Percentiles rank a stretch among this genome's conserved stretches.
These are phyloP conservation scores for Ganoderma sinense DNA, from an alignment of 1,284 basidiomycete species.

Conservation along the genomic window DNA sequence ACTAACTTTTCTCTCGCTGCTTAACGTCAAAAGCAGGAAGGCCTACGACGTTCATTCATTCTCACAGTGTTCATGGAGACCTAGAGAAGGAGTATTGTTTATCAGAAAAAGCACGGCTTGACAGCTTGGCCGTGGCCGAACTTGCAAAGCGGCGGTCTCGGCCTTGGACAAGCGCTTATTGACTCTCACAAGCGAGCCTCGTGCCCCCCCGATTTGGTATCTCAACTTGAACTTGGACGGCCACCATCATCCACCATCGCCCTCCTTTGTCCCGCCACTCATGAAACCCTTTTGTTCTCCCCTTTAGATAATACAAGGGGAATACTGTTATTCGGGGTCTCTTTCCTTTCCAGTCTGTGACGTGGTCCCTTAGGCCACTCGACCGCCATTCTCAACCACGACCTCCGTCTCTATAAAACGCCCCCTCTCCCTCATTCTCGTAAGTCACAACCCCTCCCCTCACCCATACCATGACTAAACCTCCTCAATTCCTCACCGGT, in stretches of 20 bases:
- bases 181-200: background rate
- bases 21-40: too few species aligned
- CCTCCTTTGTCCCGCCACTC: background rate
- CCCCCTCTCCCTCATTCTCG: background rate
- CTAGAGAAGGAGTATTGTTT: too few species aligned
- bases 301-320: background rate
- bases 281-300: background rate
- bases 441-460: background rate
- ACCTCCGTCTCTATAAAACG: background rate
- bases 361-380: background rate
- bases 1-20: too few species aligned
- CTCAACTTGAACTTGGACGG: conserved; percentile 1
- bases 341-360: background rate
- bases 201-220: background rate
- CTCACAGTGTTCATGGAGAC: too few species aligned
- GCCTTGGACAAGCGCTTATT: conserved; percentile 24
- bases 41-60: too few species aligned
- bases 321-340: background rate
- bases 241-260: background rate
- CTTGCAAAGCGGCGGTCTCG: background rate
- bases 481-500: background rate
- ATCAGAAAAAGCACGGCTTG: too few species aligned
- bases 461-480: background rate
- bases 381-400: background rate
- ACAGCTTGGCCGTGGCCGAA: background rate